phyloP scores from a whole-genome alignment of 768 basidiomycete species.

The Hygrocybe punicea region DNA sequence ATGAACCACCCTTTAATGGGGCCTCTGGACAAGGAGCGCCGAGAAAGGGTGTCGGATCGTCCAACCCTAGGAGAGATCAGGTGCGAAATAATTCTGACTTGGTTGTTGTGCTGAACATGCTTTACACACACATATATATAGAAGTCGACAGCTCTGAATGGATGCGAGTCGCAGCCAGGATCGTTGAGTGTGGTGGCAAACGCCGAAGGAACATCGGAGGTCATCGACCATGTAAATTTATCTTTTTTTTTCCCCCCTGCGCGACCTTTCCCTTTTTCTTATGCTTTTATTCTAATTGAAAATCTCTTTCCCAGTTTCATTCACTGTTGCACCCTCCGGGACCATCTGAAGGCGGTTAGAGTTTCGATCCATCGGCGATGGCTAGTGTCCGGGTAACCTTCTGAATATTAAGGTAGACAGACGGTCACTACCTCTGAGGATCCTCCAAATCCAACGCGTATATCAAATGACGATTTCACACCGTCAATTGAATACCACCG shows the following conservation, averaged over 20 bases:
- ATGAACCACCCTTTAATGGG: conserved; percentile 50
- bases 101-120: not conserved
- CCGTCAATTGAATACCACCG: no score
- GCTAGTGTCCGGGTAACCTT: no score
- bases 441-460: no score
- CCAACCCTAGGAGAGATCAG: not conserved
- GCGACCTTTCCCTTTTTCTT: not conserved
- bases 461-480: no score
- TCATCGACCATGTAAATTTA: not conserved
- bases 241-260: no score
- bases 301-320: no score
- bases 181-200: not conserved
- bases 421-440: no score
- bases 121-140: not conserved
- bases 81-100: not conserved
- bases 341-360: no score
- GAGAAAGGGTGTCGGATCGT: not conserved
- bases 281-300: not conserved
- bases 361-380: no score
- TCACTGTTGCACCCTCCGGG: no score
- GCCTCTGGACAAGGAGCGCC: not conserved
- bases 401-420: no score
- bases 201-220: not conserved
- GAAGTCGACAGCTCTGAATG: not conserved
- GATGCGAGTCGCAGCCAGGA: not conserved